Base-by-base conservation (phyloP, 208 protist species). In the Acanthamoeba castellanii region DNA sequence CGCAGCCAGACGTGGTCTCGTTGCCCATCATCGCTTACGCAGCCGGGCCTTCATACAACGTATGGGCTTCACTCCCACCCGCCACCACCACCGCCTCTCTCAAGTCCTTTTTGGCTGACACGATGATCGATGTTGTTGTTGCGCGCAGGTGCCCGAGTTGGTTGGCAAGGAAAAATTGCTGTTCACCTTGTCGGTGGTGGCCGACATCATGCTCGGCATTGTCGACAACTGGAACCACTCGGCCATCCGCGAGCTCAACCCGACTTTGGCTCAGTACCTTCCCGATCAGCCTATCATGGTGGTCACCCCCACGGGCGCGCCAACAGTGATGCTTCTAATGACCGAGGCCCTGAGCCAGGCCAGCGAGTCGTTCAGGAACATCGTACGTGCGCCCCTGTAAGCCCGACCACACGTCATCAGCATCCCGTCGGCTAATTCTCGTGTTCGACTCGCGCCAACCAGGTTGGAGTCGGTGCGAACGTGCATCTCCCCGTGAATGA, bases 201-300 rank as follows among this genome's bases (percentile, higher is more conserved):
- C 76, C 45, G 76, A 84, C 76, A 52, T 84, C 37, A 84, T 84
- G 76, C 37, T 95, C 4, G 92, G 92, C 72, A 11, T 6, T 25
- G 55, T 47, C 27, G 92, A 50, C 20, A 93, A 78, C 13, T 32
- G 52, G 76, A 47, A 55, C 20, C 76, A 84, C 76, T 57, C 42
- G 45, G 45, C 76, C 42, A 84, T 84, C 42, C 76, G 45, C 42
- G 76, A 45, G 45, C 76, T 84, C 42, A 84, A 84, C 45, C 76
- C 76, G 3, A n/a, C 32, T 20, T 6, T 84, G 42, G 45, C 76
- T 6, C 22, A n/a, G n/a, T 57, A 45, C 42, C 45, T 84, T 13
- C 76, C 76, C 22, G 25, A 84, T 25, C 25, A 16, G 42, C 34
- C 34, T 0, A 84, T 84, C 34, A 55, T 55, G 18, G 76, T 84